phyloP scores from a whole-genome alignment of 805 yeast species.

The Pichia pseudocactophila region DNA sequence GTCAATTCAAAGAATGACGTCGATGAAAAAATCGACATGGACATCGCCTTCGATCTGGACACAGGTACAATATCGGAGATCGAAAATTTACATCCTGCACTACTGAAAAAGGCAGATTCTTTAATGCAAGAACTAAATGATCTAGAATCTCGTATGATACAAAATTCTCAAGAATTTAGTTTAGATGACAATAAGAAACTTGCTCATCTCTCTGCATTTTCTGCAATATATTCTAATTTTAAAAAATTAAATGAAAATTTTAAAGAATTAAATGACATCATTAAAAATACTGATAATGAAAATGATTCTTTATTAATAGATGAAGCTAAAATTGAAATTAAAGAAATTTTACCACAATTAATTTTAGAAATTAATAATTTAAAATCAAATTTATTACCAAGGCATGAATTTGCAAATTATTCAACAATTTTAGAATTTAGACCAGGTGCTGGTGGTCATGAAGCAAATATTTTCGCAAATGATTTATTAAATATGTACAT shows the following conservation, averaged over 20 bases:
- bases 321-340: slow-evolving; percentile 59
- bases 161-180: slow-evolving; percentile 33
- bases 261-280: slow-evolving; percentile 28
- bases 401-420: slow-evolving; percentile 64
- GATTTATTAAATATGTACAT: slow-evolving; percentile 78
- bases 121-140: slow-evolving; percentile 32
- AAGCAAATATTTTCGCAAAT: slow-evolving; percentile 79
- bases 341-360: slow-evolving; percentile 34
- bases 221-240: slow-evolving; percentile 34
- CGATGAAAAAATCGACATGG: too few species aligned
- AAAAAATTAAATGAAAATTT: slow-evolving; percentile 24
- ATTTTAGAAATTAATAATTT: slow-evolving; percentile 34
- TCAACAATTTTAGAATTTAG: slow-evolving; percentile 77
- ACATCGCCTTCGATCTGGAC: too few species aligned
- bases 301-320: slow-evolving; percentile 37
- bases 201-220: slow-evolving; percentile 36
- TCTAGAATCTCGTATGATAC: slow-evolving; percentile 34
- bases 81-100: slow-evolving; percentile 36
- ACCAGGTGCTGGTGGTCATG: slow-evolving; percentile 96
- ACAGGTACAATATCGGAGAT: too few species aligned
- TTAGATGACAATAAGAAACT: slow-evolving; percentile 40
- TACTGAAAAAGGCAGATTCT: slow-evolving; percentile 38
- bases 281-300: slow-evolving; percentile 23
- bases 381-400: slow-evolving; percentile 60
- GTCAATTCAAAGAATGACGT: too few species aligned